Percentiles rank a stretch among this genome's conserved stretches.
These are phyloP conservation scores for Fomitopsis pinicola DNA, from an alignment of 1,284 basidiomycete genomes.

Conservation along the genomic window DNA sequence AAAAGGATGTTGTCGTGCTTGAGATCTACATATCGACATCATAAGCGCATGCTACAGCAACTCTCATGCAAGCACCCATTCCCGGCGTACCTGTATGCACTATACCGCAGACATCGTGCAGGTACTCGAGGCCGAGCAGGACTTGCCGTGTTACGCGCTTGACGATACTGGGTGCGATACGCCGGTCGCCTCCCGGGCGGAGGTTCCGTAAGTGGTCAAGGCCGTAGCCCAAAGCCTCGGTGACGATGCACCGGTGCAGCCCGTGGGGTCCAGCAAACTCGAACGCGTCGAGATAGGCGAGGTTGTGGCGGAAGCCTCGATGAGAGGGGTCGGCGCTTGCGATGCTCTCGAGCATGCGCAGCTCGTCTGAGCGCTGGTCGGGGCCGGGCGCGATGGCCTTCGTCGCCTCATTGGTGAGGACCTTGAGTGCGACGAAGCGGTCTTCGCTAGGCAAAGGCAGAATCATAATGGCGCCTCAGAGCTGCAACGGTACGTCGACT, in stretches of 20 bases:
- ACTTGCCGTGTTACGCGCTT: constrained; percentile 43
- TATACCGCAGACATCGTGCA: constrained; percentile 41
- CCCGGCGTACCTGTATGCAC: constrained; percentile 23
- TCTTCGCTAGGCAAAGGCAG: constrained; percentile 25
- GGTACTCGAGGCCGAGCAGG: constrained; percentile 42
- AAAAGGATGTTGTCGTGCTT: constrained; percentile 48
- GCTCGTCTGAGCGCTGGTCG: constrained; percentile 27
- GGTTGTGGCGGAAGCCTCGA: constrained; percentile 4
- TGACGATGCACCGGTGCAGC: constrained; percentile 44
- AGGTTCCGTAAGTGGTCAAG: constrained; percentile 28
- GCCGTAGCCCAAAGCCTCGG: constrained; percentile 44
- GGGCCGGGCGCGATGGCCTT: constrained; percentile 29
- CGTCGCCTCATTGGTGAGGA: constrained; percentile 41
- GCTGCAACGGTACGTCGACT: too few relatives aligned
- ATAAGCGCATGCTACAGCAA: background rate
- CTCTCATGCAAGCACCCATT: background rate
- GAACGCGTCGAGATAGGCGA: constrained; percentile 10
- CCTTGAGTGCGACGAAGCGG: constrained; percentile 43
- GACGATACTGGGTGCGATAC: constrained; percentile 39
- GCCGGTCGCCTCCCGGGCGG: constrained; percentile 11
- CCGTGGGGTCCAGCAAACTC: constrained; percentile 21
- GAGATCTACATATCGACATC: constrained; percentile 26
- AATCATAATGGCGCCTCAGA: too few relatives aligned
- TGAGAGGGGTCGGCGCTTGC: constrained; percentile 6
- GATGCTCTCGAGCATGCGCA: constrained; percentile 8